Conservation (phyloP, 257 asterid genomes). For the Linderniella brevidens region DNA sequence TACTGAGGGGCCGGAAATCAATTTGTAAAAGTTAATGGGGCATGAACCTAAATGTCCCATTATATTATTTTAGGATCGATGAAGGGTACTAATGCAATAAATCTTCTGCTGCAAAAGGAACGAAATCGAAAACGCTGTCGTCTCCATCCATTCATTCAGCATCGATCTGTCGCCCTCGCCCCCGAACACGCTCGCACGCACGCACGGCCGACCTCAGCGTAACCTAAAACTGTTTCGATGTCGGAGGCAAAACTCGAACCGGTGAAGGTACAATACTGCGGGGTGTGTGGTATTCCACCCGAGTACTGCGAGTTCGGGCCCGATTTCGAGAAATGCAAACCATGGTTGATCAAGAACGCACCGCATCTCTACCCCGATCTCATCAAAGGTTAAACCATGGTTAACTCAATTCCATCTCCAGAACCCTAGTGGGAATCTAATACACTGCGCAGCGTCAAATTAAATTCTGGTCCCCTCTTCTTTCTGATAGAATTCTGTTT, state of each 20-base stretch:
- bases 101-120: no score
- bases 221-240: constrained; percentile 3
- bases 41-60: no score
- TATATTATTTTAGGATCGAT: no score
- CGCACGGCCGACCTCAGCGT: no score
- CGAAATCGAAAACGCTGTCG: constrained; percentile 8
- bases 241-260: constrained; percentile 82
- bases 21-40: no score
- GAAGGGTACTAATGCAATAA: no score
- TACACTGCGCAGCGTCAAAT: no score
- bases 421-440: background rate
- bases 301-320: constrained; percentile 95
- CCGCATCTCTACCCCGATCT: constrained; percentile 80
- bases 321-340: constrained; percentile 89
- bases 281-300: constrained; percentile 80
- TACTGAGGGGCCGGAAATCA: no score
- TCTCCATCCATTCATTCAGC: constrained; percentile 1
- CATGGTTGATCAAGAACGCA: constrained; percentile 77
- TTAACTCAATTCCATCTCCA: constrained; percentile 11
- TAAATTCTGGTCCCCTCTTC: background rate
- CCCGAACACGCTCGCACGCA: constrained; percentile 2
- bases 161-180: no score
- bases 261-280: constrained; percentile 60
- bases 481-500: constrained; percentile 4
- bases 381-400: constrained; percentile 33